Percentiles rank a stretch among this genome's conserved stretches.
These are phyloP conservation scores for Adansonia rubrostipa DNA, from an alignment of 441 rosid genomes.

Conservation along the genomic window DNA sequence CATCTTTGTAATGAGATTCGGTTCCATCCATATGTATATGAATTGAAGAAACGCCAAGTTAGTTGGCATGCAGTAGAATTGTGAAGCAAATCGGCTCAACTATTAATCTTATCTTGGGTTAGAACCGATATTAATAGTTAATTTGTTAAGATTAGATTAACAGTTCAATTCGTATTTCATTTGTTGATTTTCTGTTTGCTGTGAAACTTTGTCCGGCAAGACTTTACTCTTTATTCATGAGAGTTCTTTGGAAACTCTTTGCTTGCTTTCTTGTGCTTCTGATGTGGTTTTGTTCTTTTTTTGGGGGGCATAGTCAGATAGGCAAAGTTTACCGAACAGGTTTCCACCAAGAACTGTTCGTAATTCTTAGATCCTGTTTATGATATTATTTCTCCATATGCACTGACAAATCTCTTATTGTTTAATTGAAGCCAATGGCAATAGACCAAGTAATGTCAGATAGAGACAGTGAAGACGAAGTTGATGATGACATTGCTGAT, in stretches of 20 bases:
- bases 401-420: neutral
- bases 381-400: neutral
- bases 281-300: neutral
- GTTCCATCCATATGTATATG: neutral
- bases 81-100: neutral
- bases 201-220: neutral
- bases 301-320: neutral
- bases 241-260: neutral
- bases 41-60: neutral
- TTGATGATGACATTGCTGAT: conserved; percentile 55
- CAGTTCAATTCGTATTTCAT: neutral
- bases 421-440: conserved; percentile 51
- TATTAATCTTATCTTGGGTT: neutral
- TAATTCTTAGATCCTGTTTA: conserved; percentile 8
- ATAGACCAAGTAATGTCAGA: conserved; percentile 51
- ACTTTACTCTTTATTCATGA: neutral
- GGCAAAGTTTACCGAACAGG: neutral
- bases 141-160: too few species aligned
- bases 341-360: neutral
- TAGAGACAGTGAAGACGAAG: conserved; percentile 57
- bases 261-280: neutral
- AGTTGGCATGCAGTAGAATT: neutral
- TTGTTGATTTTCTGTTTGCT: neutral
- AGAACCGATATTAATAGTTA: too few species aligned
- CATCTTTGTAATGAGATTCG: neutral